A percentile compares a stretch with the other conserved stretches of the same genome.
Evolutionary conservation across 75 land plant genomes (phyloP).

Genomic region (Larix kaempferi): DNA sequence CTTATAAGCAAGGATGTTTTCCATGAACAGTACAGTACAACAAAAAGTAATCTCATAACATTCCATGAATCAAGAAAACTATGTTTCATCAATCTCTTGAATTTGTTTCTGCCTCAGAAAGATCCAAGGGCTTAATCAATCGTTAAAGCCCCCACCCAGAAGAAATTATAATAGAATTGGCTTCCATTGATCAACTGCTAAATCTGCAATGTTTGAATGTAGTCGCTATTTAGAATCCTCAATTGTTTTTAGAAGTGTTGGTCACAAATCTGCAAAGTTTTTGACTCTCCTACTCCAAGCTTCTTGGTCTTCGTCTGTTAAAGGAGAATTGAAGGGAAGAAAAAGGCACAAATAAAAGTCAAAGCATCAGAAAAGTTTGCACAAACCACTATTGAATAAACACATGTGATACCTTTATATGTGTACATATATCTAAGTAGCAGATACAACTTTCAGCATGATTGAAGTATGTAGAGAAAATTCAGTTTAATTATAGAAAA

Average conservation of each 20-base stretch:
- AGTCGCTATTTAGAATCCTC: conserved; percentile 10
- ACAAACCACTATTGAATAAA: background rate
- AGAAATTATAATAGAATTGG: background rate
- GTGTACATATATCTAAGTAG: background rate
- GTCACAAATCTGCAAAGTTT: conserved; percentile 10
- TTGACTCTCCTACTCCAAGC: conserved; percentile 13
- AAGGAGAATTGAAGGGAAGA: background rate
- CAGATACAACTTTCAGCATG: background rate
- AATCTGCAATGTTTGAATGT: conserved; percentile 11
- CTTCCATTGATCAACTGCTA: conserved; percentile 8
- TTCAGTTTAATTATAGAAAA: background rate
- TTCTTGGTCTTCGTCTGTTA: conserved; percentile 15
- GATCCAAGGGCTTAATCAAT: background rate
- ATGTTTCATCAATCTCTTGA: conserved; percentile 1
- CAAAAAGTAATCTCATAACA: no score
- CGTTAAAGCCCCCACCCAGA: background rate
- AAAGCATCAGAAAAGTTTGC: conserved; percentile 8
- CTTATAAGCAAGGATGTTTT: conserved; percentile 5
- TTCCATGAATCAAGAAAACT: background rate
- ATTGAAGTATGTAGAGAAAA: background rate
- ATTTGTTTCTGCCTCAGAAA: background rate
- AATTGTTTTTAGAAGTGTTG: conserved; percentile 10
- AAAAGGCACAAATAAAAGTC: conserved; percentile 2
- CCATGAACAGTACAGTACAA: background rate
- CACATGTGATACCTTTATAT: background rate